Base-by-base conservation (phyloP, 306 rosid species). In the Oxytropis ochrocephala region DNA sequence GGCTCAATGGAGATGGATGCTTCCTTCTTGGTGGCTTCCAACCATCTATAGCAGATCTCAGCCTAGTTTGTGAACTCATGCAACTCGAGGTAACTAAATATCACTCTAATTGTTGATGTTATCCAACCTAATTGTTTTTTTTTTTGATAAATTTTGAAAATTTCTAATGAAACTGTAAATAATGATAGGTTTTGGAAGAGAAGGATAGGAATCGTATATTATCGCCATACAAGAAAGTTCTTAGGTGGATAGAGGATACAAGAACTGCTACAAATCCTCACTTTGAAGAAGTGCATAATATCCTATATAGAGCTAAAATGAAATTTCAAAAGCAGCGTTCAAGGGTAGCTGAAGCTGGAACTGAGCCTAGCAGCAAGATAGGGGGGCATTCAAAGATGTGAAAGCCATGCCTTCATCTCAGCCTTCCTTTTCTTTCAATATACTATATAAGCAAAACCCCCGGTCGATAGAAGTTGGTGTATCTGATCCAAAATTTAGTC, bases 21-120 rank as follows among this genome's bases (percentile, higher is more conserved):
- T 92, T 87, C 79, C 79, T 92, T 79, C 78, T 87, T 12, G 92
- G 90, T 74, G 83, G 81, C 54, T 11, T 67, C 42, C 87, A 78
- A 77, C 95, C 96, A 8, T 87, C 95, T 56, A 83, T 89, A 68
- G 96, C 96, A 42, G 95, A 92, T 76, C 87, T 92, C 70, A 87
- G 96, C 78, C 51, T 86, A 78, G 95, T 85, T 73, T 87, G 97
- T 75, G 96, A 91, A 80, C 74, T 87, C 60, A 87, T 66, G 91
- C 90, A 91, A 80, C 89, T 89, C 32, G 91, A 91, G 97, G 97
- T 92, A 87, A 73, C 73, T 67, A 7, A 12, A 67, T 53, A 47
- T 61, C 27, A 42, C 24, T 71, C 30, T 67, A 24, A 36, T 67
- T 59, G 11, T 39, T 62, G 42, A n/a, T 52, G 62, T 62, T 21